Evolutionary conservation across 108 stramenopile genomes (phyloP), one percentile per base, ranked within the genome.

Genomic region (Cyclotella kingstonii): DNA sequence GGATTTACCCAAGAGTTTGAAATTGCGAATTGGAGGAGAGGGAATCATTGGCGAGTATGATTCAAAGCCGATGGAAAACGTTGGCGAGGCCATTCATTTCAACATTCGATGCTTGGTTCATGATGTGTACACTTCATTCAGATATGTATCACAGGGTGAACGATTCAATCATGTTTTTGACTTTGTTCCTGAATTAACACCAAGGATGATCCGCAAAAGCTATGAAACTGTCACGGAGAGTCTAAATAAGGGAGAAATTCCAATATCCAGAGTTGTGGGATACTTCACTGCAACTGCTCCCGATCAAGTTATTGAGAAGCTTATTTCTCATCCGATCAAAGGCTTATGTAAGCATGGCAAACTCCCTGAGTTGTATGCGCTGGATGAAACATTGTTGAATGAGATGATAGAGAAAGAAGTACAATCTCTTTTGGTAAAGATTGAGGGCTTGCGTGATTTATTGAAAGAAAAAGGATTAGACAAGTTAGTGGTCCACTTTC

Each of bases 141-240:
- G 44, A n/a, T 64, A 44, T 35, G 63, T 64, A 9, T 18, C 51
- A 26, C 21, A 54, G 27, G 51, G 63, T 29, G 50, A 64, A 21
- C 63, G 51, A 10, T 64, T 34, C 36, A 26, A 39, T 5, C 63
- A 64, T 54, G 47, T 63, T 4, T 63, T 63, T 53, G 61, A 63
- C 29, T 63, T 63, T 41, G 42, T 31, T 0, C 61, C 61, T 23
- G 31, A 47, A 38, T 39, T 63, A 15, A 63, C 61, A 9, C 48
- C 61, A 39, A 18, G 61, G 8, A 63, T 63, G 61, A 29, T 63
- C 11, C 36, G 23, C 8, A 63, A 63, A 30, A 46, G 43, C 8
- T 63, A 50, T 41, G 61, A 63, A 18, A 63, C 61, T 23, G 61
- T 63, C 7, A 19, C 23, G 22, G 29, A 50, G 7, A 15, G 30